Evolutionary conservation across 495 filamentous ascomycete genomes (phyloP).

Genomic region (Aspergillus nidulans): DNA sequence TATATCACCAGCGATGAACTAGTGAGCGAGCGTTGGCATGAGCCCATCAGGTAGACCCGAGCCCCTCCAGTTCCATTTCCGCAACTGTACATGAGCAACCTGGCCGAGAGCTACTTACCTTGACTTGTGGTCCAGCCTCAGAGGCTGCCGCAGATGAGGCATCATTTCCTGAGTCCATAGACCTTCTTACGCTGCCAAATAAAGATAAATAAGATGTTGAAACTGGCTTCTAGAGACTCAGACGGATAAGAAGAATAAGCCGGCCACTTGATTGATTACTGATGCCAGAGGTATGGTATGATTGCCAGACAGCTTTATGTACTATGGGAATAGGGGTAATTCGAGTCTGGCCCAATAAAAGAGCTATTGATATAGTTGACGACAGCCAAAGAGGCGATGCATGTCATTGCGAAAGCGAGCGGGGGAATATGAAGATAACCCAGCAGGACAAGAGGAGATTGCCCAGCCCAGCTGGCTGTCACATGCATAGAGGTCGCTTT

Average conservation of each 20-base stretch:
- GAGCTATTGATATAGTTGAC: neutral
- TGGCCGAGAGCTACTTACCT: neutral
- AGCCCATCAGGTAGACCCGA: too few species aligned
- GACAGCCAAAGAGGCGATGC: neutral
- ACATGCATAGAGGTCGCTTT: neutral
- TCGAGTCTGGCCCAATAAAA: neutral
- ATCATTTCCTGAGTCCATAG: neutral
- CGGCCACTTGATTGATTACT: neutral
- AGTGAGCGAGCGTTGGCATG: neutral
- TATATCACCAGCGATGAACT: constrained; percentile 24
- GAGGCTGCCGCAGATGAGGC: neutral
- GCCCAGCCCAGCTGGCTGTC: neutral
- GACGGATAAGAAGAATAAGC: neutral
- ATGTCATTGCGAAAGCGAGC: neutral
- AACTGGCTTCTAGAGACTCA: neutral
- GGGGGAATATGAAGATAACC: neutral
- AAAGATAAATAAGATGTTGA: neutral
- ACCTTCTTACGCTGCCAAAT: neutral
- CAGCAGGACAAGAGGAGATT: neutral
- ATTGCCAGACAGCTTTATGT: neutral
- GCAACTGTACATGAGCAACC: too few species aligned
- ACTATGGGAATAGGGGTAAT: neutral
- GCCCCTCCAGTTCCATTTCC: too few species aligned
- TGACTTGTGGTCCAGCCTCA: neutral
- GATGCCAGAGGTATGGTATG: neutral